Evolutionary conservation across 768 basidiomycete genomes (phyloP).

Genomic region (Lactifluus subvellereus): DNA sequence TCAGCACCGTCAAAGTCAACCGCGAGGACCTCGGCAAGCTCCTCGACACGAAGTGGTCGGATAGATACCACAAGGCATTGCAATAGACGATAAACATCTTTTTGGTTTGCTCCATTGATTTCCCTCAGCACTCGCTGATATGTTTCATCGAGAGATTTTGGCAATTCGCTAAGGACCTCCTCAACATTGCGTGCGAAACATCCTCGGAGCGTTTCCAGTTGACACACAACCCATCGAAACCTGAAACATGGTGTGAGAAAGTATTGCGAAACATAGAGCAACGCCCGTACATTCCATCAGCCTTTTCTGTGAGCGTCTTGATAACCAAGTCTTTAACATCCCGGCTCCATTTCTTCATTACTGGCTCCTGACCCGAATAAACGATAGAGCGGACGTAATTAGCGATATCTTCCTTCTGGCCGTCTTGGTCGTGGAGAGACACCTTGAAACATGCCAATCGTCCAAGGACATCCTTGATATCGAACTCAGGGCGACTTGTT

Average conservation of each 20-base stretch:
- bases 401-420: background rate
- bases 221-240: background rate
- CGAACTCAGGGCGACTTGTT: background rate
- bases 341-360: background rate
- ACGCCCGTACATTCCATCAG: background rate
- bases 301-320: background rate
- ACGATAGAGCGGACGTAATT: background rate
- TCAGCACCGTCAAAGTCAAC: background rate
- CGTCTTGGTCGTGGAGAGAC: background rate
- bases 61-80: background rate
- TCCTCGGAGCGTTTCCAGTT: background rate
- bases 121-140: background rate
- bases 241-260: background rate
- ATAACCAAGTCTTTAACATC: background rate
- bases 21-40: background rate
- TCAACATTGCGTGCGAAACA: background rate
- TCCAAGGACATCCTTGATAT: background rate
- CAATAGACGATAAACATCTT: background rate
- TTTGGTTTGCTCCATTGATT: background rate
- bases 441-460: background rate
- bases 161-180: background rate
- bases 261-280: background rate
- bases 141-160: background rate
- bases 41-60: background rate
- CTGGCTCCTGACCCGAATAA: constrained; percentile 28